A percentile compares a stretch with the other conserved stretches of the same genome.
Evolutionary conservation across 163 green algal species (phyloP).

Genomic region (Prototheca wickerhamii): DNA sequence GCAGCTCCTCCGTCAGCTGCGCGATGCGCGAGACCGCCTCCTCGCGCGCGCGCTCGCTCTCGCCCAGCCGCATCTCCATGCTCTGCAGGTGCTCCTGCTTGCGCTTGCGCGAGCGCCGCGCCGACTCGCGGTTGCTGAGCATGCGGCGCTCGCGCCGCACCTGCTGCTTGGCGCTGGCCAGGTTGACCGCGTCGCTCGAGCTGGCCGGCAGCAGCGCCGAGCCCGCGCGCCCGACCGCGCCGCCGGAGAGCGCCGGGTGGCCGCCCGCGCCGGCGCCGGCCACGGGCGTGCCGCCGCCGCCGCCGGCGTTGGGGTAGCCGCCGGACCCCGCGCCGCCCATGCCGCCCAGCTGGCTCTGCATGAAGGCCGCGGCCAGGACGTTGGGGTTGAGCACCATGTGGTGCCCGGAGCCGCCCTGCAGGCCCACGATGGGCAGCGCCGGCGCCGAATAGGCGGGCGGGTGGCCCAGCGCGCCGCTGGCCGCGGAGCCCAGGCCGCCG

Average conservation of each 20-base stretch:
- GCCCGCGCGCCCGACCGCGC: not conserved
- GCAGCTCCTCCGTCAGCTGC: not conserved
- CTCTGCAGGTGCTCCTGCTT: constrained; percentile 84
- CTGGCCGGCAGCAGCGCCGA: not conserved
- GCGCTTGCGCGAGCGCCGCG: constrained; percentile 61
- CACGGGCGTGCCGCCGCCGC: not conserved
- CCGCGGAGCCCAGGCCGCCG: not conserved
- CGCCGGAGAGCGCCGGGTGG: not conserved
- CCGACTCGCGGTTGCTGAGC: constrained; percentile 84
- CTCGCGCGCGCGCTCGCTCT: not conserved
- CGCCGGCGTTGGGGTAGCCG: not conserved
- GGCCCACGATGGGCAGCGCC: not conserved
- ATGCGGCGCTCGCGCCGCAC: constrained; percentile 37
- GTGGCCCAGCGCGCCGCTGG: not conserved
- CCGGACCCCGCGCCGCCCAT: not conserved
- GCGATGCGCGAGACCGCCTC: not conserved
- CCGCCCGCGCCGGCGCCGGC: not conserved
- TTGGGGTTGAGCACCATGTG: constrained; percentile 5
- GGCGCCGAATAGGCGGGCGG: not conserved
- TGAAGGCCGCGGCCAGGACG: constrained; percentile 4
- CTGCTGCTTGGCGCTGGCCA: not conserved
- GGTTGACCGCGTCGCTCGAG: not conserved
- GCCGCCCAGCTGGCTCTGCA: constrained; percentile 3
- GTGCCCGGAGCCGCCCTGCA: not conserved
- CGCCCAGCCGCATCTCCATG: constrained; percentile 52